Base-by-base conservation (phyloP, 1,139 yeast species). In the Scheffersomyces segobiensis region DNA sequence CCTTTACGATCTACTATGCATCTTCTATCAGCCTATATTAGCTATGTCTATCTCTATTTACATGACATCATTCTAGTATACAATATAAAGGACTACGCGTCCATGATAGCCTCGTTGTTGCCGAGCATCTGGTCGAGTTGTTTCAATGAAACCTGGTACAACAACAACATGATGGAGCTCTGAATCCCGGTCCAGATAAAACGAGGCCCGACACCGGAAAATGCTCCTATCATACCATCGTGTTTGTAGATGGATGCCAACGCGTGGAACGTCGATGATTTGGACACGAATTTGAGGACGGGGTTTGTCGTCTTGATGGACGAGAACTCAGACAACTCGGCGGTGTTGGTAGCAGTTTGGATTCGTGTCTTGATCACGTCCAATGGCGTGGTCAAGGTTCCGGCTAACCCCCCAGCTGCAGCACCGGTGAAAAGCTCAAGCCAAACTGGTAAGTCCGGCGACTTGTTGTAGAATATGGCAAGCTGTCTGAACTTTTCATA, bases 121-220 rank as follows among this genome's bases (percentile, higher is more conserved):
- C 50, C 52, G 21, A 52, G 20, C 7, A 68, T 57, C 8, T 63
- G 58, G 60, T 77, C 81, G 54, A 84, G 71, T 49, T 76, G 72
- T 63, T 78, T 77, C 63, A 85, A 73, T 14, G 86, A 75, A 46
- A 82, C 71, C 65, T 95, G 99, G 74, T 95, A 95, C 54, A 93
- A 78, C 62, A 95, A 78, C 63, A 96, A 81, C 99, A 96, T 95
- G 58, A 95, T 89, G 62, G 97, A 91, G 72, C 97, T 91, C 72
- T 95, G 99, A 18, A 93, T 82, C 63, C 97, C 92, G 0, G 99
- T 93, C 99, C 99, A 95, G 8, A 95, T 91, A 63, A 93, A 87
- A 62, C 99, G 80, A 0, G 99, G 99, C 0, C 98, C 98, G 12
- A 96, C 97, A 1, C 99, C 99, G 48, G 95, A 86, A 74, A 95